Evolutionary conservation across 1,284 basidiomycete species (phyloP).

Genomic region (Cryptococcus jaspeensis): DNA sequence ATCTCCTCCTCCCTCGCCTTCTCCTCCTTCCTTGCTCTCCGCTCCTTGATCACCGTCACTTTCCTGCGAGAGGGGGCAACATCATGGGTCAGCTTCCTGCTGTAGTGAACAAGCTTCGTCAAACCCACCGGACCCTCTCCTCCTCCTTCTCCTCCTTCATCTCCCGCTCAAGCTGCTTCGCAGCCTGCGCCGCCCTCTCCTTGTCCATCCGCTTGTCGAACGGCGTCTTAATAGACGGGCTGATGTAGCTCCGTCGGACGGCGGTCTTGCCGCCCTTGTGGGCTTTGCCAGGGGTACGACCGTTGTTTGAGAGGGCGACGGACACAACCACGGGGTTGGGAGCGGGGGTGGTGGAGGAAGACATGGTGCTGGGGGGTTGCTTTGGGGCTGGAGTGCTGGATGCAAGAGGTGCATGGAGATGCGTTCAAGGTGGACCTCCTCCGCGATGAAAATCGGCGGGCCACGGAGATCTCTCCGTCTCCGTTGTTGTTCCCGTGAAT

Average conservation of each 20-base stretch:
- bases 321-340: slow-evolving; percentile 9
- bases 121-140: slow-evolving; percentile 45
- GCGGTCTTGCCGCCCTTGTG: slow-evolving; percentile 48
- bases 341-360: slow-evolving; percentile 15
- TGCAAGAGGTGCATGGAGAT: background rate
- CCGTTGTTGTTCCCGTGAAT: background rate
- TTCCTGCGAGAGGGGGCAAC: slow-evolving; percentile 27
- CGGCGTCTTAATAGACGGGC: slow-evolving; percentile 36
- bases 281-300: slow-evolving; percentile 46
- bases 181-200: slow-evolving; percentile 37
- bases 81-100: background rate
- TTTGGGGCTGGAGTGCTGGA: background rate
- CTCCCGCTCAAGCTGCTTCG: slow-evolving; percentile 47
- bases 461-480: too few relatives aligned
- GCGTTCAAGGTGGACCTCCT: too few relatives aligned
- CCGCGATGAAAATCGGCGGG: too few relatives aligned
- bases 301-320: slow-evolving; percentile 33
- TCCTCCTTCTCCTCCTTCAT: slow-evolving; percentile 50
- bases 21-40: slow-evolving; percentile 47
- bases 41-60: slow-evolving; percentile 43
- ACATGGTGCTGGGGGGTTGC: slow-evolving; percentile 6
- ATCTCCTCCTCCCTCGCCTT: slow-evolving; percentile 49
- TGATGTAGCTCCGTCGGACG: slow-evolving; percentile 40
- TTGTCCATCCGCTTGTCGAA: slow-evolving; percentile 46
- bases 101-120: too few relatives aligned